phyloP scores from a whole-genome alignment of 1,139 yeast genomes.

The Sugiyamaella paludigena region DNA sequence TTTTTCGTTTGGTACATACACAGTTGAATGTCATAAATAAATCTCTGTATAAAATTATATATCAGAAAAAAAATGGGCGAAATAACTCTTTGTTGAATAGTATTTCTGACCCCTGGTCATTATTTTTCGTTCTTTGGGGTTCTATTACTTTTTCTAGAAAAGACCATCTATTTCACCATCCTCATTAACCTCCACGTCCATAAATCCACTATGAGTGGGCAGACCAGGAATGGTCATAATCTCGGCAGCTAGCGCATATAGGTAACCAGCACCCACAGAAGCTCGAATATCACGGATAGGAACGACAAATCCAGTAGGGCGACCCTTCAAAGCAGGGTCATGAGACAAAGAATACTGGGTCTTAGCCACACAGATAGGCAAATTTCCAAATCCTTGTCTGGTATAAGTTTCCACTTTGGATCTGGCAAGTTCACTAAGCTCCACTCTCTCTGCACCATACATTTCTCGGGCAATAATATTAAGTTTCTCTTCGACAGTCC shows the following conservation, averaged over 20 bases:
- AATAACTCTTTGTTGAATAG: conserved; percentile 11
- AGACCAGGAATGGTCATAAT: conserved; percentile 97
- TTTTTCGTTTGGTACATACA: conserved; percentile 6
- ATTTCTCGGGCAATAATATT: conserved; percentile 78
- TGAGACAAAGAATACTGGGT: conserved; percentile 96
- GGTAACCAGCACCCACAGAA: conserved; percentile 94
- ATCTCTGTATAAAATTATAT: too few species aligned
- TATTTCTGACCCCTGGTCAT: not conserved
- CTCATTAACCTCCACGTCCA: conserved; percentile 92
- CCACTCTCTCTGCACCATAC: conserved; percentile 94
- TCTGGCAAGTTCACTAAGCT: conserved; percentile 80
- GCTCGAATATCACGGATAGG: conserved; percentile 94
- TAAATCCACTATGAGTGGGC: conserved; percentile 95
- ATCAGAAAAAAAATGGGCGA: not conserved
- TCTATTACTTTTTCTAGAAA: conserved; percentile 47
- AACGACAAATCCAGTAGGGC: conserved; percentile 90
- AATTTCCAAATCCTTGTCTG: conserved; percentile 82
- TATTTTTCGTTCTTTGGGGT: not conserved
- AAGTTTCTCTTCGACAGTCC: conserved; percentile 82
- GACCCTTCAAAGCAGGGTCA: conserved; percentile 91
- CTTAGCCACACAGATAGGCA: conserved; percentile 96
- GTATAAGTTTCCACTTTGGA: conserved; percentile 81
- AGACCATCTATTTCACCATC: conserved; percentile 94
- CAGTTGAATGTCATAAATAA: conserved; percentile 15
- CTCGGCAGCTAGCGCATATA: conserved; percentile 95